Evolutionary conservation across 2,329 filamentous ascomycete genomes (phyloP), one percentile per base, ranked within the genome.

Genomic region (Fusarium sp.): DNA sequence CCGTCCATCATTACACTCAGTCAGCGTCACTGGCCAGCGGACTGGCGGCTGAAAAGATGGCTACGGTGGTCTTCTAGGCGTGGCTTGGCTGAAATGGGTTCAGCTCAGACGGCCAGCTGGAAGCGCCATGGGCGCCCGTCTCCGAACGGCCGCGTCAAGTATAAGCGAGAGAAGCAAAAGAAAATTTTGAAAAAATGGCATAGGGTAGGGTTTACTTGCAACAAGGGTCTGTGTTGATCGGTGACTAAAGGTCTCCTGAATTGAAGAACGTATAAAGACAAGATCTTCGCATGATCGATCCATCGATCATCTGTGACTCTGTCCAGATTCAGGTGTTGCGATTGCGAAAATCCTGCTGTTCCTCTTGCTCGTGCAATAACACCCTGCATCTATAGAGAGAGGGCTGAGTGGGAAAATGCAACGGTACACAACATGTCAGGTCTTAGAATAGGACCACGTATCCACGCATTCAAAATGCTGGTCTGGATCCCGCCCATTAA

Each of bases 1-100:
- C 62, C 66, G 69, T 64, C 64, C 62, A 69, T 74, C 72, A 66
- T 62, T 57, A 56, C 56, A 65, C 31, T 59, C 60, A 61, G 13
- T 31, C 61, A 66, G 20, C 56, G 40, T 60, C 56, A 38, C 31
- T 54, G 42, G 50, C 60, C 58, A 56, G 37, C 47, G 20, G 56
- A 62, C 47, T 47, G 52, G 67, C 62, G 56, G 69, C 64, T 60
- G 56, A 75, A 62, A 64, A 70, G 38, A 58, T 70, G 52, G 63
- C 34, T 72, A 58, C 59, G 42, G 62, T 59, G 58, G 64, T 24
- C 47, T 35, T 64, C 45, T 47, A 35, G 67, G 64, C 61, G 54
- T 71, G 66, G 63, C 66, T 67, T 62, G 59, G 50, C 60, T 62
- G 34, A 40, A 58, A 24, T 45, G 57, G 40, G 56, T 42, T 47